phyloP scores from a whole-genome alignment of 1,284 basidiomycete species.

The Fomitopsis betulina region DNA sequence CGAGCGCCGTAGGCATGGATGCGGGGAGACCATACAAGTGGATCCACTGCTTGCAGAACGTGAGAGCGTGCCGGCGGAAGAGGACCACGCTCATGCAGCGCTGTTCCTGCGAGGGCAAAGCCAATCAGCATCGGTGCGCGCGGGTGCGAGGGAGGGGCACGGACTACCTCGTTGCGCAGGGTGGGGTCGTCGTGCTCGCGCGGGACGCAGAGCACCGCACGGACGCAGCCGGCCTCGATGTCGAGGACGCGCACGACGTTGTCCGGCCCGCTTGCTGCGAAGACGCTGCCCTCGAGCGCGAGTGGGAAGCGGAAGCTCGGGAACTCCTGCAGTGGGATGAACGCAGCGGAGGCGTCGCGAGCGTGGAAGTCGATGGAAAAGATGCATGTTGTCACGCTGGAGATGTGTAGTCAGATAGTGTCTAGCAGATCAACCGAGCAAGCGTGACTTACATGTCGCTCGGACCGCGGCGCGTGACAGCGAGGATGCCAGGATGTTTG shows the following conservation, averaged over 20 bases:
- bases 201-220: constrained; percentile 17
- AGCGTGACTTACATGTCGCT: constrained; percentile 4
- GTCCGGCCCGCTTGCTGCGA: constrained; percentile 18
- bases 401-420: too few relatives aligned
- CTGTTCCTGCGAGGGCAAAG: constrained; percentile 16
- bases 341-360: constrained; percentile 4
- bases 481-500: constrained; percentile 7
- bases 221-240: constrained; percentile 12
- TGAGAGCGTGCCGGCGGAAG: constrained; percentile 22
- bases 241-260: constrained; percentile 18
- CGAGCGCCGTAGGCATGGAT: background rate
- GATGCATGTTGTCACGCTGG: constrained; percentile 12
- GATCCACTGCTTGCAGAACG: constrained; percentile 26
- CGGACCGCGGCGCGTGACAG: constrained; percentile 7
- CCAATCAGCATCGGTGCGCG: background rate
- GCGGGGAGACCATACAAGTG: constrained; percentile 18
- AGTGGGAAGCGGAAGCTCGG: constrained; percentile 15
- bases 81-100: constrained; percentile 33
- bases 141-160: constrained; percentile 4
- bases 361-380: constrained; percentile 15
- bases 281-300: constrained; percentile 16
- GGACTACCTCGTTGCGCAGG: constrained; percentile 12
- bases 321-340: constrained; percentile 14
- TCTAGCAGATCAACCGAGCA: background rate
- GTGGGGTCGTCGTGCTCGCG: constrained; percentile 19